phyloP scores from a whole-genome alignment of 2,329 filamentous ascomycete genomes.

The Claviceps sp. region DNA sequence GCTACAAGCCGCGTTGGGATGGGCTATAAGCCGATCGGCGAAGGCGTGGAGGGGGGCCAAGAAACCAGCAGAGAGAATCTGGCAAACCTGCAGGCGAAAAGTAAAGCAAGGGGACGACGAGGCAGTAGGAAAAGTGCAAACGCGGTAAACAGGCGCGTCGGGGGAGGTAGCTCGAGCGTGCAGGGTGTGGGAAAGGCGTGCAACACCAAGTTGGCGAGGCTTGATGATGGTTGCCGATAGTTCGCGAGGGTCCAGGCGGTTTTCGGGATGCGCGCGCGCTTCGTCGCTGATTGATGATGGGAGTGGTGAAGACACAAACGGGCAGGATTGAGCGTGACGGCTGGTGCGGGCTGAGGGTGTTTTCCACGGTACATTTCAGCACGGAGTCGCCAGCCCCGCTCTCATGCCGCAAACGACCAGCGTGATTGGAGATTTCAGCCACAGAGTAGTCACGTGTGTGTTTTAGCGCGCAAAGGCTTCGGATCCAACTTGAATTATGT shows the following conservation, averaged over 20 bases:
- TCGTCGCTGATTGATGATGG: slow-evolving; percentile 34
- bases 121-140: slow-evolving; percentile 29
- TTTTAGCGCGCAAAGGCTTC: not conserved
- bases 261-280: slow-evolving; percentile 44
- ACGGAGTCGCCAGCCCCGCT: slow-evolving; percentile 21
- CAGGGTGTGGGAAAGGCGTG: slow-evolving; percentile 40
- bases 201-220: slow-evolving; percentile 37
- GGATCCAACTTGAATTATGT: not conserved
- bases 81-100: slow-evolving; percentile 5
- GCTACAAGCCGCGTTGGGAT: slow-evolving; percentile 5
- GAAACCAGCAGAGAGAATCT: slow-evolving; percentile 1
- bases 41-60: slow-evolving; percentile 10
- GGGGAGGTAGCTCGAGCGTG: slow-evolving; percentile 25
- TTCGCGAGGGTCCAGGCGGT: slow-evolving; percentile 46
- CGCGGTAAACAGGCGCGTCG: slow-evolving; percentile 26
- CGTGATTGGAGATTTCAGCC: slow-evolving; percentile 7
- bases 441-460: not conserved
- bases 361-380: slow-evolving; percentile 30
- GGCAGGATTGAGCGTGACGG: slow-evolving; percentile 37
- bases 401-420: slow-evolving; percentile 5
- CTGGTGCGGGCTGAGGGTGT: slow-evolving; percentile 27
- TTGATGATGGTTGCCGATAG: slow-evolving; percentile 45
- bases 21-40: slow-evolving; percentile 2
- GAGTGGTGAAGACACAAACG: slow-evolving; percentile 38
- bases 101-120: slow-evolving; percentile 7